Base-by-base conservation (phyloP, 352 stramenopile species). In the Albugo candida region DNA sequence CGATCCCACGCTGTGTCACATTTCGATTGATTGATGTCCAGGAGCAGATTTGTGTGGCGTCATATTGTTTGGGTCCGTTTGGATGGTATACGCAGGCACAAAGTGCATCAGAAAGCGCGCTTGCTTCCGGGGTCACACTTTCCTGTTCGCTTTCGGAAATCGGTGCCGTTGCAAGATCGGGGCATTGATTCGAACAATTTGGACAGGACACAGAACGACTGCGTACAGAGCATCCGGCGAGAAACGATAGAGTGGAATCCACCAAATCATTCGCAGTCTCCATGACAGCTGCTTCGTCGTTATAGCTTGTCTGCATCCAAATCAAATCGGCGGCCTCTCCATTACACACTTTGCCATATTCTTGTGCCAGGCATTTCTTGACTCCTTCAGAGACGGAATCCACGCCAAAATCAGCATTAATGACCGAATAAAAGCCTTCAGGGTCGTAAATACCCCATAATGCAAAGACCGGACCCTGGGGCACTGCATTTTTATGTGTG, bases 371-470 rank as follows among this genome's bases (percentile, higher is more conserved):
- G 18, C 72, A 86, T 46, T 71, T 60, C 13, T 68, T 56, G 3
- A 70, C 67, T 16, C 69, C 74, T 14, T 83, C 72, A n/a, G 71
- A 67, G 18, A 74, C 68, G 4, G 57, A 70, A 36, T 85, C 70
- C 8, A 41, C 53, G 24, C 60, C 55, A 18, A 91, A 60, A 48
- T 81, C 65, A 11, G 66, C 72, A 53, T 81, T 84, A 18, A 85
- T 58, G 19, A 86, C 74, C 6, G 75, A 64, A 54, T 85, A 91
- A 0, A 67, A 84, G 36, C 77, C 77, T 59, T 87, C 75, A 1
- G 72, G 70, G 46, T 91, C 77, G 51, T 64, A 86, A 45, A 91
- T 83, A 21, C 77, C 77, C 77, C 77, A 91, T 5, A 91, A 52
- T 0, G 65, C 76, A 11, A 91, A 49, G 6, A 52, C 70, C 10